Conservation (phyloP, 2,329 filamentous ascomycete genomes). For the Ascochyta pisi region DNA sequence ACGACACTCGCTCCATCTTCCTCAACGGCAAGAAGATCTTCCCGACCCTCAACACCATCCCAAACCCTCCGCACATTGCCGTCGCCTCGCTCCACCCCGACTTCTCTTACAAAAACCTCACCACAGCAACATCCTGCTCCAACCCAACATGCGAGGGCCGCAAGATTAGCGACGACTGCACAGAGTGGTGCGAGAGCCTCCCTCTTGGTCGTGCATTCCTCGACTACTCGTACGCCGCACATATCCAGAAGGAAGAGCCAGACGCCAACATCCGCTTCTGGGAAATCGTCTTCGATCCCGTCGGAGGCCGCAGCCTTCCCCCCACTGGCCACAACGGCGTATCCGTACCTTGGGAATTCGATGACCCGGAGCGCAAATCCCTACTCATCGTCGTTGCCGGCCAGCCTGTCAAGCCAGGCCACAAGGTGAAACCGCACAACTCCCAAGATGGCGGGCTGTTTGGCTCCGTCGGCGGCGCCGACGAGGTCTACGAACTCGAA, state of each 20-base stretch:
- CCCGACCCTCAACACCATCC: slow-evolving; percentile 33
- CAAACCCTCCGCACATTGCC: slow-evolving; percentile 30
- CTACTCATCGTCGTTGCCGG: slow-evolving; percentile 37
- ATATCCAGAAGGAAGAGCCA: slow-evolving; percentile 16
- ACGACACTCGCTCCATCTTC: slow-evolving; percentile 35
- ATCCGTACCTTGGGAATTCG: slow-evolving; percentile 24
- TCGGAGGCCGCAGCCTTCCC: slow-evolving; percentile 28
- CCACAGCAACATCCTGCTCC: slow-evolving; percentile 28
- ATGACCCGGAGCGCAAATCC: slow-evolving; percentile 33
- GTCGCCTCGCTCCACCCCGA: slow-evolving; percentile 26
- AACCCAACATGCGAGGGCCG: slow-evolving; percentile 22
- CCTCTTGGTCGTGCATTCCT: slow-evolving; percentile 16
- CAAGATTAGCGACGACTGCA: slow-evolving; percentile 12
- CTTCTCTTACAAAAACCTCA: slow-evolving; percentile 37
- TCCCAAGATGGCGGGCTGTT: slow-evolving; percentile 29
- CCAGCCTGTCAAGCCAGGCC: slow-evolving; percentile 12
- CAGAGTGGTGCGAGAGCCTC: slow-evolving; percentile 28
- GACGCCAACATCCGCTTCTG: slow-evolving; percentile 30
- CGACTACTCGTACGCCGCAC: slow-evolving; percentile 36
- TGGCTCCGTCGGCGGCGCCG: slow-evolving; percentile 17
- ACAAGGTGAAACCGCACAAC: slow-evolving; percentile 16
- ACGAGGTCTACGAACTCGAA: slow-evolving; percentile 31
- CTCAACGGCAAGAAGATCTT: slow-evolving; percentile 38
- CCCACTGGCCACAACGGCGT: slow-evolving; percentile 8
- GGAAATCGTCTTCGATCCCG: slow-evolving; percentile 40